Evolutionary conservation across 352 stramenopile genomes (phyloP).

Genomic region (Globisporangium camurandrum): DNA sequence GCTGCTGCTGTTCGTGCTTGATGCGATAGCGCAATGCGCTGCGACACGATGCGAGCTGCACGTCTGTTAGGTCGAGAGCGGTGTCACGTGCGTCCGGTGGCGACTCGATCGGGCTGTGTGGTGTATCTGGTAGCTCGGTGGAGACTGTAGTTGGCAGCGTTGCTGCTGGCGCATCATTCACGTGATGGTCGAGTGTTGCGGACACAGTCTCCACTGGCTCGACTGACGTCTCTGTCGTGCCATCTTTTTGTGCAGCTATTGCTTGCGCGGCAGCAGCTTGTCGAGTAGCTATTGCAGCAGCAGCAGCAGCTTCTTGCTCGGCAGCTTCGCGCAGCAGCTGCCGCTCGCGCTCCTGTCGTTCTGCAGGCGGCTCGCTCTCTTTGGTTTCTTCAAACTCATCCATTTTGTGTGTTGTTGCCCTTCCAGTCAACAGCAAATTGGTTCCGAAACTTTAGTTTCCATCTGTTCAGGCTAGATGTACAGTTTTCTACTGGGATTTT

Average conservation of each 20-base stretch:
- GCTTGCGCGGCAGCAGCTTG: background rate
- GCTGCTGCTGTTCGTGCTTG: constrained; percentile 14
- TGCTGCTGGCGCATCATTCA: background rate
- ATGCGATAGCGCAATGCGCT: constrained; percentile 32
- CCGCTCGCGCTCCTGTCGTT: background rate
- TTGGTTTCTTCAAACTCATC: constrained; percentile 10
- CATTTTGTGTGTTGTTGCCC: background rate
- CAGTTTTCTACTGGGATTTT: too few relatives aligned
- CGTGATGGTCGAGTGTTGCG: too few relatives aligned
- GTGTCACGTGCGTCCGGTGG: background rate
- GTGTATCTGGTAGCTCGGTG: background rate
- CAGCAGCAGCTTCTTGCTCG: background rate
- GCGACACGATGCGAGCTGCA: constrained; percentile 28
- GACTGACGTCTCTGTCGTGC: background rate
- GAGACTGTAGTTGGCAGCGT: background rate
- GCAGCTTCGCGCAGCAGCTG: background rate
- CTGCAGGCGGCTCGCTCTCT: constrained; percentile 4
- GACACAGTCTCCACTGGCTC: too few relatives aligned
- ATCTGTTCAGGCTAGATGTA: too few relatives aligned
- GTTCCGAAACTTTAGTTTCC: too few relatives aligned
- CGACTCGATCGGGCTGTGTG: background rate
- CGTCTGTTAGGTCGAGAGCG: constrained; percentile 8
- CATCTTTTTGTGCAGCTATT: background rate
- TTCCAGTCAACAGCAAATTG: background rate
- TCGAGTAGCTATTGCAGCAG: background rate